Conservation (phyloP, 2,329 filamentous ascomycete genomes). For the Periconia digitata region DNA sequence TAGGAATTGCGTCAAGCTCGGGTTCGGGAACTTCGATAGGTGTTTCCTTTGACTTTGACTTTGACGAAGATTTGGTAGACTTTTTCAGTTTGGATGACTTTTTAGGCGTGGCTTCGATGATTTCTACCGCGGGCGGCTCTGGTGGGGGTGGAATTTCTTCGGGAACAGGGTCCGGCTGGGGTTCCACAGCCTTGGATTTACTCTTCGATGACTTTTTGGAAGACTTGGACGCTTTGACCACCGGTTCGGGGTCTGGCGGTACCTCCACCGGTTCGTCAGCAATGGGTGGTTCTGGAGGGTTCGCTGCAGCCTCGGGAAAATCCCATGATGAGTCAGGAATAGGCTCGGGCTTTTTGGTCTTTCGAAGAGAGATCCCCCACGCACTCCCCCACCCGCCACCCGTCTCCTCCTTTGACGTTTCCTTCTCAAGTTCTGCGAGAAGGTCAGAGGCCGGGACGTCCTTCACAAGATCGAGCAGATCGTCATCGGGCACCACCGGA, state of each 20-base stretch:
- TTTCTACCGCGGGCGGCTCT: conserved; percentile 28
- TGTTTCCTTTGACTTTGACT: conserved; percentile 26
- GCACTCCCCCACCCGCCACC: conserved; percentile 44
- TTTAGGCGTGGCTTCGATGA: conserved; percentile 34
- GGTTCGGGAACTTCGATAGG: conserved; percentile 31
- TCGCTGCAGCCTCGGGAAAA: conserved; percentile 45
- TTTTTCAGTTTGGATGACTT: conserved; percentile 34
- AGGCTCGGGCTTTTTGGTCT: conserved; percentile 49
- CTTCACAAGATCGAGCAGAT: conserved; percentile 37
- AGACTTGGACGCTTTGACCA: conserved; percentile 29
- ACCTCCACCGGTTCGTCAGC: conserved; percentile 25
- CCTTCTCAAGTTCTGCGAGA: conserved; percentile 41
- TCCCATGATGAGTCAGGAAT: conserved; percentile 42
- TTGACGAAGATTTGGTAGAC: conserved; percentile 29
- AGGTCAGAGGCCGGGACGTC: conserved; percentile 35
- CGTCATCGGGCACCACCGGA: conserved; percentile 27
- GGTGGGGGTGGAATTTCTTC: conserved; percentile 17
- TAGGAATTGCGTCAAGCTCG: conserved; percentile 31
- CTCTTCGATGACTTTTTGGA: conserved; percentile 32
- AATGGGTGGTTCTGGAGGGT: conserved; percentile 46
- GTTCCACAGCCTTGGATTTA: conserved; percentile 41
- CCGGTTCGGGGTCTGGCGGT: conserved; percentile 8
- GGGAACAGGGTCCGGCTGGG: conserved; percentile 28
- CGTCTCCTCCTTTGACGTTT: conserved; percentile 30
- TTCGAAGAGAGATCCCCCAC: conserved; percentile 50